Base-by-base conservation (phyloP, 768 basidiomycete species). In the Tubosaeta sp. region DNA sequence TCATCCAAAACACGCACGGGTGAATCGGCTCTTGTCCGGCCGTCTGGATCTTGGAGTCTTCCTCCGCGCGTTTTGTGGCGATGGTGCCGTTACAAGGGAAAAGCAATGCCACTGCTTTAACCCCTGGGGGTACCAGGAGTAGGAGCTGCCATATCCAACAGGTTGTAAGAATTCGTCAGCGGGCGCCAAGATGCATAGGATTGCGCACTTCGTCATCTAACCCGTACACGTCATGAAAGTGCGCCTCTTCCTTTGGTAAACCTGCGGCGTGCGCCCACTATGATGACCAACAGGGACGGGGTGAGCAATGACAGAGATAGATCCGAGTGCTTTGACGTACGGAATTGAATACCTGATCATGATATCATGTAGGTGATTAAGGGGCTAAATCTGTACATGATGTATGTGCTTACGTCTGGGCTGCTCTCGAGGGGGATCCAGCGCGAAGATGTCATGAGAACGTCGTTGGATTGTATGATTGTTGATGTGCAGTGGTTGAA, bases 401-500 rank as follows among this genome's bases (percentile, higher is more conserved):
- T 25, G 38, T 3, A 18, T 10, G 11, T 32, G 10, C 57, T 44
- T 58, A 79, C 80, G 54, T 80, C 69, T 47, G 80, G 90, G 59
- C 87, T 88, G 57, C 84, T 83, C 70, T 92, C 90, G 12, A 91
- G 75, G 8, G 90, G 90, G 45, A 92, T 81, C 90, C 90, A 92
- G 39, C 71, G 76, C 29, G 68, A 48, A 38, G 56, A 22, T 29
- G 56, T 53, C 64, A 67, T 66, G 30, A 35, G 21, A 30, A 52
- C 18, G 36, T 25, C 16, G 40, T 25, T 16, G 22, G n/a, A 4
- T 44, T 16, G 39, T 38, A 16, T 13, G 35, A 27, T 36, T 44
- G 46, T 7, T 10, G n/a, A 27, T 36, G 43, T 30, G 46, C 24
- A 22, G 21, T 3, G 13, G 27, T 30, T 16, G 12, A 27, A 10